Conservation (phyloP, 129 eudicot genomes). For the Helianthus tuberosus region DNA sequence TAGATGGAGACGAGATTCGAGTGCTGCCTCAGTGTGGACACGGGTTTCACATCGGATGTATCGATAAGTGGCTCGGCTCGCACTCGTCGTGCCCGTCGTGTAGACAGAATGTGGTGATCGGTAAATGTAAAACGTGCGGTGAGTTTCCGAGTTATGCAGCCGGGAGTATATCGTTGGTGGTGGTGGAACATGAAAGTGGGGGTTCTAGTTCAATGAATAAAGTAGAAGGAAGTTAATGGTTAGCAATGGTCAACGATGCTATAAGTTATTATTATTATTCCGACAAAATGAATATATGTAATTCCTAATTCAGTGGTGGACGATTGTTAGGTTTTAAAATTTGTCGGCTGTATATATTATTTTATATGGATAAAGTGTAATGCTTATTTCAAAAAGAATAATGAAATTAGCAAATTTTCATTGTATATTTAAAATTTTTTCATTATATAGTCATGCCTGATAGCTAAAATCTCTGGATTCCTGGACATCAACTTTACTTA, state of each 20-base stretch:
- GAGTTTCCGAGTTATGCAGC: conserved; percentile 35
- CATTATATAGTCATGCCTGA: no score
- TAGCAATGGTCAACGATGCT: not conserved
- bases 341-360: not conserved
- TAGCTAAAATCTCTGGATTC: no score
- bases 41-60: conserved; percentile 65
- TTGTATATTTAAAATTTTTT: no score
- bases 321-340: not conserved
- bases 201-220: conserved; percentile 17
- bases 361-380: not conserved
- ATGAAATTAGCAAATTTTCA: no score
- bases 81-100: conserved; percentile 90
- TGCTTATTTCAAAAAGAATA: no score
- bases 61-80: conserved; percentile 71
- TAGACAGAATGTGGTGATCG: conserved; percentile 50
- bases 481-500: no score
- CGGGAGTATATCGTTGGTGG: conserved; percentile 13
- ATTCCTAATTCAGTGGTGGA: not conserved
- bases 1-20: conserved; percentile 64
- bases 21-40: conserved; percentile 80
- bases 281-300: not conserved
- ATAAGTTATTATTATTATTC: no score
- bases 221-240: not conserved
- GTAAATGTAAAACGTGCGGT: conserved; percentile 64
- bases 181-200: conserved; percentile 25